A percentile compares a stretch with the other conserved stretches of the same genome.
Conservation (phyloP, 768 basidiomycete species). For the Pleurotus tuber-regium region DNA sequence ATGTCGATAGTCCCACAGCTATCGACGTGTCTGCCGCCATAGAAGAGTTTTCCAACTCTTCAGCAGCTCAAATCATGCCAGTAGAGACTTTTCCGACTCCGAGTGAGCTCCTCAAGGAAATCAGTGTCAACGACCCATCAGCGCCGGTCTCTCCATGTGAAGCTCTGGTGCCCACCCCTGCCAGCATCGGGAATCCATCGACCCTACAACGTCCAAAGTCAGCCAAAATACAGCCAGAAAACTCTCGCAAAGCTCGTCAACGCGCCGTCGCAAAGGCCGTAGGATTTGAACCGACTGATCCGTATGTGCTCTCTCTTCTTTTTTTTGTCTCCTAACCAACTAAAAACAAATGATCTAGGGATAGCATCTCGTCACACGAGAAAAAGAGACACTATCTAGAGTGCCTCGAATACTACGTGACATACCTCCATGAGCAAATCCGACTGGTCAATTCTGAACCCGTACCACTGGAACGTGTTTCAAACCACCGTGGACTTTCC, state of each 20-base stretch:
- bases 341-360: constrained; percentile 31
- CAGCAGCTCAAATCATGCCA: too few species aligned
- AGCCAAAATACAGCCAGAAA: too few species aligned
- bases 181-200: too few species aligned
- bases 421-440: constrained; percentile 63
- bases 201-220: too few species aligned
- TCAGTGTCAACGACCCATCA: constrained; percentile 21
- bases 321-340: background rate
- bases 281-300: constrained; percentile 59
- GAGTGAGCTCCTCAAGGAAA: constrained; percentile 54
- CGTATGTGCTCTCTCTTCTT: constrained; percentile 36
- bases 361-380: constrained; percentile 76
- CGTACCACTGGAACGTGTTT: constrained; percentile 48
- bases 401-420: constrained; percentile 68
- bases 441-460: constrained; percentile 47
- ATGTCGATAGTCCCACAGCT: too few species aligned
- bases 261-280: constrained; percentile 55
- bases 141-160: too few species aligned
- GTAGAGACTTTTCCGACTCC: constrained; percentile 64
- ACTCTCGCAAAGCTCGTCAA: constrained; percentile 54
- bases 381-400: constrained; percentile 75
- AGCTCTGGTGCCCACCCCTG: too few species aligned
- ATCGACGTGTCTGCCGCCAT: too few species aligned
- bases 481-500: constrained; percentile 51
- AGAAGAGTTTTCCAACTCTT: too few species aligned